Percentiles rank a stretch among this genome's conserved stretches.
Conservation (phyloP, 805 yeast genomes). For the Schwanniomyces sp. region DNA sequence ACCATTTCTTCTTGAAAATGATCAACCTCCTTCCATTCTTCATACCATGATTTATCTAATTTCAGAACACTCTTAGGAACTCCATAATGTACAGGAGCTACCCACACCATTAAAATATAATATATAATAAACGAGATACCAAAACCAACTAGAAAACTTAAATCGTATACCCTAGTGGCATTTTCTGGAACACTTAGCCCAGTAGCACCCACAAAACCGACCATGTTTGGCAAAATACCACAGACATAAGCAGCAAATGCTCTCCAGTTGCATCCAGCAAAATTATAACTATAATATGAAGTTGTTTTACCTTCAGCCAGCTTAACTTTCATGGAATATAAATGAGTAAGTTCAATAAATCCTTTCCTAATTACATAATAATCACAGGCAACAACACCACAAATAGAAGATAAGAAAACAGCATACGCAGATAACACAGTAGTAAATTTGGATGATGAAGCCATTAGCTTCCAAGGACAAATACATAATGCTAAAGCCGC, state of each 20-base stretch:
- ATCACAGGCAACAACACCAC: constrained; percentile 72
- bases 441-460: constrained; percentile 71
- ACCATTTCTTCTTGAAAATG: neutral
- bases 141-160: constrained; percentile 3
- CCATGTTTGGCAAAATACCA: constrained; percentile 3
- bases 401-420: constrained; percentile 78
- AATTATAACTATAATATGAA: constrained; percentile 1
- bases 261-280: constrained; percentile 4
- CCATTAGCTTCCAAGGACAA: constrained; percentile 81
- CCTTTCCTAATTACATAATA: constrained; percentile 36
- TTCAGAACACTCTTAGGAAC: neutral
- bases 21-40: constrained; percentile 4
- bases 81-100: constrained; percentile 1
- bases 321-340: neutral
- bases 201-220: constrained; percentile 3
- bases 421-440: constrained; percentile 80
- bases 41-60: constrained; percentile 1
- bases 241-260: constrained; percentile 1
- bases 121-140: constrained; percentile 1
- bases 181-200: neutral
- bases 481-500: constrained; percentile 68
- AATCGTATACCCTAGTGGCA: neutral
- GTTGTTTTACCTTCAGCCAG: neutral
- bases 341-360: neutral
- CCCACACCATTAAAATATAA: constrained; percentile 1